Evolutionary conservation across 805 yeast species (phyloP).

Genomic region (Starmerella bacillaris): DNA sequence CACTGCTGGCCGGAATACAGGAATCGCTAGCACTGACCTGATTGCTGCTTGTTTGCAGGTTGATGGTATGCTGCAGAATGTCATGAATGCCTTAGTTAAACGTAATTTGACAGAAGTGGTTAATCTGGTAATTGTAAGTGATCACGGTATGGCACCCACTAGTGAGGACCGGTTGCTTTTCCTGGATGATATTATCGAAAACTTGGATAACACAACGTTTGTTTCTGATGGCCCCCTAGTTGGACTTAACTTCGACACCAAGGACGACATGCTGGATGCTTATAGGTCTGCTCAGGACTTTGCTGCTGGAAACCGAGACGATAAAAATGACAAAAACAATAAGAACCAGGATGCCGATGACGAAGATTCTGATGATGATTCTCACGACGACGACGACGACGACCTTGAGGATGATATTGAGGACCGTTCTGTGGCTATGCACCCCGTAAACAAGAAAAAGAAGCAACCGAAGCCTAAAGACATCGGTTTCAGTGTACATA

Average conservation of each 20-base stretch:
- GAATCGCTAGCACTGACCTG: slow-evolving; percentile 45
- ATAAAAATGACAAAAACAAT: neutral
- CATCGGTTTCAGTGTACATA: slow-evolving; percentile 26
- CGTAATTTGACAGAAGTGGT: slow-evolving; percentile 49
- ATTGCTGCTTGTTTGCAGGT: slow-evolving; percentile 40
- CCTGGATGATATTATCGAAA: slow-evolving; percentile 52
- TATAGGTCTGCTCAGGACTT: slow-evolving; percentile 2
- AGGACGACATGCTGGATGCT: slow-evolving; percentile 22
- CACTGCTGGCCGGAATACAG: slow-evolving; percentile 55
- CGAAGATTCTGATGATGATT: neutral
- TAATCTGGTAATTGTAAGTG: slow-evolving; percentile 64
- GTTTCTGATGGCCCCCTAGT: slow-evolving; percentile 75
- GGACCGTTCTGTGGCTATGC: neutral
- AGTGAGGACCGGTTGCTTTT: slow-evolving; percentile 47
- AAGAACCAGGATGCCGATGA: neutral
- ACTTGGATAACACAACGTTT: slow-evolving; percentile 34
- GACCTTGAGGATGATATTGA: neutral
- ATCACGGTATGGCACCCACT: slow-evolving; percentile 89
- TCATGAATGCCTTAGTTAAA: slow-evolving; percentile 31
- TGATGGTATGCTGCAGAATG: slow-evolving; percentile 40
- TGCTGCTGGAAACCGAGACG: neutral
- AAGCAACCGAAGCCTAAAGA: neutral
- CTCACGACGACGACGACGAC: neutral
- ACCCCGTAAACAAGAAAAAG: neutral
- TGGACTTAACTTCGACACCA: slow-evolving; percentile 45